Evolutionary conservation across 352 stramenopile species (phyloP), one percentile per base, ranked within the genome.

Genomic region (Globisporangium takayamanum): DNA sequence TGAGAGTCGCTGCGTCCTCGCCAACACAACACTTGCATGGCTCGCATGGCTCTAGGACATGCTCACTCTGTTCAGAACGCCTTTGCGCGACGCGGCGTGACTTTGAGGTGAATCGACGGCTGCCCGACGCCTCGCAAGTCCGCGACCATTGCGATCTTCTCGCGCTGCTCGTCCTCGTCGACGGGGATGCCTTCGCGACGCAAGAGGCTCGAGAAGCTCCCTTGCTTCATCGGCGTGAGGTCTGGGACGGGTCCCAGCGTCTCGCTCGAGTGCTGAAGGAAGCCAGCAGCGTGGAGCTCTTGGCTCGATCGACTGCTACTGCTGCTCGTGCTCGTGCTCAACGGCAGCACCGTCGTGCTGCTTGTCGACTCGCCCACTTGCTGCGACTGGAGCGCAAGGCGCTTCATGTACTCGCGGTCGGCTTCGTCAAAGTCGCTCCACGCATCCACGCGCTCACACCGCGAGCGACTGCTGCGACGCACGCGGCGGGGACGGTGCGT

Each of bases 391-490:
- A 68, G 45, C 6, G 69, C 50, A 10, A 83, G 69, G 16, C 70
- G 57, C 28, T 78, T 71, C 37, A 82, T 70, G 53, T 82, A 82
- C 45, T 66, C 60, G 56, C 73, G 65, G 49, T 86, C 72, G 33
- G 72, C 72, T 20, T 73, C 63, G 25, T 82, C 68, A 37, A 80
- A 67, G 39, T 68, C 76, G 22, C 64, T 84, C 72, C 76, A 84
- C 30, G 47, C 55, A 11, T 51, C 59, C 18, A 47, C 16, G 36
- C 36, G 14, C 7, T 55, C 42, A 0, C 45, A 37, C 0, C 37
- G 59, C 14, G 52, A 47, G 5, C 28, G 59, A 42, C 46, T 39
- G 41, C 61, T 65, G 5, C 51, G 25, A 26, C 51, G 51, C 53
- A 25, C 62, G 55, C 28, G 74, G 48, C 51, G 59, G 18, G 28